A percentile compares a stretch with the other conserved stretches of the same genome.
phyloP scores from a whole-genome alignment of 352 stramenopile genomes.

The Globisporangium megalacanthum region DNA sequence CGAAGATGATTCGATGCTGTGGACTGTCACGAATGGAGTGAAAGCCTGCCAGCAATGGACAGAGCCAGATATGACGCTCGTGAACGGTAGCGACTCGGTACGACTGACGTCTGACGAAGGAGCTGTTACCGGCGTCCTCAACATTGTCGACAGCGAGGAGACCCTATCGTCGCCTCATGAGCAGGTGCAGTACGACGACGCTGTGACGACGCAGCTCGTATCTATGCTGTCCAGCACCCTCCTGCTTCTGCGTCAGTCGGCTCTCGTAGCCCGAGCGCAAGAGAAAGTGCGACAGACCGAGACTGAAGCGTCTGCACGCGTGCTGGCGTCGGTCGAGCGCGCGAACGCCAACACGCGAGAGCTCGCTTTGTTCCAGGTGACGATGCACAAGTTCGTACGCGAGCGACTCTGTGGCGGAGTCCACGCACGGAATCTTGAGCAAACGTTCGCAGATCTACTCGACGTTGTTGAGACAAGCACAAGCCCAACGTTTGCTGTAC shows the following conservation, averaged over 20 bases:
- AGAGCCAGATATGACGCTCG: not conserved
- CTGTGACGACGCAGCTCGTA: constrained; percentile 1
- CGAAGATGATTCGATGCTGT: not conserved
- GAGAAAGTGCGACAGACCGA: not conserved
- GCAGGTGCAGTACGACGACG: not conserved
- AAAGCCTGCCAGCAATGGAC: not conserved
- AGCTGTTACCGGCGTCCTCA: not conserved
- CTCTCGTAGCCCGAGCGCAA: not conserved
- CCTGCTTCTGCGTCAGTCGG: not conserved
- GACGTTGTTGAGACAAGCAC: not conserved
- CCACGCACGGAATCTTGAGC: not conserved
- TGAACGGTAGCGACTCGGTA: not conserved
- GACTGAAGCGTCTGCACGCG: not conserved
- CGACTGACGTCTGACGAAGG: not conserved
- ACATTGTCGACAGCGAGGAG: not conserved
- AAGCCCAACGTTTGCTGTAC: not conserved
- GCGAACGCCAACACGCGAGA: not conserved
- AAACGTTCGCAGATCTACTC: not conserved
- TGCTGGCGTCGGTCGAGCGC: not conserved
- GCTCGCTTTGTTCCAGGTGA: not conserved
- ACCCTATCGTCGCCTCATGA: too few species aligned
- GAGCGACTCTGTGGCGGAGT: not conserved
- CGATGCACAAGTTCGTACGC: not conserved
- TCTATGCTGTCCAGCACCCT: not conserved
- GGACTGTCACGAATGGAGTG: constrained; percentile 2